phyloP scores from a whole-genome alignment of 2,329 filamentous ascomycete genomes.

The Botrytis deweyae region DNA sequence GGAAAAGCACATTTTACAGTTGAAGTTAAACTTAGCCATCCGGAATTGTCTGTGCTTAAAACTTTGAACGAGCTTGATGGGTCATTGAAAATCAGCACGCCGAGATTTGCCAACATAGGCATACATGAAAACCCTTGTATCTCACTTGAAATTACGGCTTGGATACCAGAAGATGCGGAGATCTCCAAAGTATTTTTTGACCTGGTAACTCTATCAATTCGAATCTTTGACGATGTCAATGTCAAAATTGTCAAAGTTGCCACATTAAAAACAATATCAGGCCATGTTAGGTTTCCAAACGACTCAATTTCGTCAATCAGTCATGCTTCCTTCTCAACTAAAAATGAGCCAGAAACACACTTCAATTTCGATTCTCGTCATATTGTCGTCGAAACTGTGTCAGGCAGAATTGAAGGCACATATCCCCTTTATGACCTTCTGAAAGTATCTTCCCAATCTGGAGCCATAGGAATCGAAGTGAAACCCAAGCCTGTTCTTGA shows the following conservation, averaged over 20 bases:
- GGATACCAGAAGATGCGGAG: conserved; percentile 36
- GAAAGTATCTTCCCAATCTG: conserved; percentile 31
- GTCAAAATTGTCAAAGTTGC: conserved; percentile 30
- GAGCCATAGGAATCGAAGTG: conserved; percentile 29
- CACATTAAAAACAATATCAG: conserved; percentile 30
- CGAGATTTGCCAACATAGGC: conserved; percentile 26
- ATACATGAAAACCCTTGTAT: conserved; percentile 30
- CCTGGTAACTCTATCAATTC: conserved; percentile 29
- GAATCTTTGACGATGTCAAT: conserved; percentile 32
- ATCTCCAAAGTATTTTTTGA: conserved; percentile 31
- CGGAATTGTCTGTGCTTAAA: conserved; percentile 25
- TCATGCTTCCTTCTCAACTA: conserved; percentile 18
- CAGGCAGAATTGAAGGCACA: conserved; percentile 33
- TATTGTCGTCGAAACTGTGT: conserved; percentile 34
- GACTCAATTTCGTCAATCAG: not conserved
- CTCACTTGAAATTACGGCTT: conserved; percentile 36
- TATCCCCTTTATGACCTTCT: conserved; percentile 37
- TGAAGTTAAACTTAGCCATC: conserved; percentile 33
- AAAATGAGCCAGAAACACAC: not conserved
- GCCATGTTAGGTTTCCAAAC: conserved; percentile 32
- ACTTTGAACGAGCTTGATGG: conserved; percentile 30
- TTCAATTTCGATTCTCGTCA: conserved; percentile 27
- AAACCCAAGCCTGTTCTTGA: conserved; percentile 28
- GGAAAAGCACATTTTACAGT: conserved; percentile 32
- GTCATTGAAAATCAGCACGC: conserved; percentile 33